Evolutionary conservation across 345 rosid species (phyloP), one percentile per base, ranked within the genome.

Genomic region (Euphorbia pulcherrima): DNA sequence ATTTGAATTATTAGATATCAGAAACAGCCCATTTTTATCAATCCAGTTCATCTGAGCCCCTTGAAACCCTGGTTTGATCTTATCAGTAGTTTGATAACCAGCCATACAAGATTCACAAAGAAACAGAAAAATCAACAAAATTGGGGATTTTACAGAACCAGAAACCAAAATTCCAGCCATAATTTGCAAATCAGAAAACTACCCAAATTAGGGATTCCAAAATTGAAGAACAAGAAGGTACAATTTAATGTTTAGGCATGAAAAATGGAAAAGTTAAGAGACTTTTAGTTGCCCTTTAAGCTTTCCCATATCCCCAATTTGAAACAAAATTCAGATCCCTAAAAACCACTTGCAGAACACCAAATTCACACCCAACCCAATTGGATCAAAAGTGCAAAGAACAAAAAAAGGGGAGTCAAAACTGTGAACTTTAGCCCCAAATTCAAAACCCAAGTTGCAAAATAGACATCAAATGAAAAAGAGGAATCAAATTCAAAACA

Each of bases 11-110:
- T 82, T 84, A 8, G 99, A 94, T 35, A 64, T 0, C 35, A 94
- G 92, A 75, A 94, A 88, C 68, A 89, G 0, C 17, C 99, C 99
- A 6, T 62, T 0, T 11, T 75, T 78, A 68, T 83, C 88, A 54
- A 94, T 79, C 83, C 80, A 89, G 46, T 72, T 82, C 99, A 94
- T 91, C 58, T 73, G 86, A 78, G 95, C 66, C 40, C 95, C 97
- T 72, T 48, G 73, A 70, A 79, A 85, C 8, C 78, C 86, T 0
- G 85, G 89, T 40, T 12, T 0, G 60, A 93, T 76, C 52, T 46
- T 77, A 40, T 88, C 94, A 1, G 0, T 56, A 10, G 0, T 56
- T 29, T 29, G 79, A 69, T 67, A 20, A 67, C 89, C 72, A 8
- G 85, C 89, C 80, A 39, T 70, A 10, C 71, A 72, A 27, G 27